Evolutionary conservation across 2,329 filamentous ascomycete genomes (phyloP), one percentile per base, ranked within the genome.

Genomic region (Trichoderma sp.): DNA sequence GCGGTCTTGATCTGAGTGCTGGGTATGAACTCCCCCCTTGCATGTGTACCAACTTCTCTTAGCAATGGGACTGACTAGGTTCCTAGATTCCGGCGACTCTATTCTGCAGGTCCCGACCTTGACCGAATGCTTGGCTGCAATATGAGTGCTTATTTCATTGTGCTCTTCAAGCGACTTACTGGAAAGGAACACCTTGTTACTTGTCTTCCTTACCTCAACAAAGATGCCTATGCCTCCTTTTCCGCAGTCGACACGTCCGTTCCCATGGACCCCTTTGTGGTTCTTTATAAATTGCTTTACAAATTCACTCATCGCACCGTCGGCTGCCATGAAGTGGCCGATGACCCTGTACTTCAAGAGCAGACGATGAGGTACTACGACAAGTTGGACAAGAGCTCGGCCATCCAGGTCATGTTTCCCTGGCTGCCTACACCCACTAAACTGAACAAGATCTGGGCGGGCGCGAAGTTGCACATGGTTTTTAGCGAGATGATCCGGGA

Each of bases 261-360:
- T 6, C 52, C 68, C 15, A 10, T 84, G 8, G 80, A 88, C 69
- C 85, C 86, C 0, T 87, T 88, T 71, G 80, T 86, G 39, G 79
- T 80, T 72, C 77, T 87, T 56, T 86, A 86, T 72, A 74, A 78
- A 6, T 77, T 86, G 65, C 79, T 88, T 1, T 88, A 84, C 74
- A 80, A 83, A 72, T 78, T 88, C n/a, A 88, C 84, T 4, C 86
- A 87, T 77, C 81, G 86, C 13, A 84, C 81, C 5, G 79, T 88
- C 1, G 86, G 84, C 7, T 80, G 80, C 61, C 77, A 82, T 35
- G 86, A 88, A 50, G 81, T 88, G 29, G 85, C 84, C 15, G 78
- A 84, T 3, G 77, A 84, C 59, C 78, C 79, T 0, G 70, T 70
- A 6, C 72, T 84, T 22, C 71, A 85, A 3, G 75, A 74, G n/a